phyloP scores from a whole-genome alignment of 768 basidiomycete species.

The Galerina sulciceps region DNA sequence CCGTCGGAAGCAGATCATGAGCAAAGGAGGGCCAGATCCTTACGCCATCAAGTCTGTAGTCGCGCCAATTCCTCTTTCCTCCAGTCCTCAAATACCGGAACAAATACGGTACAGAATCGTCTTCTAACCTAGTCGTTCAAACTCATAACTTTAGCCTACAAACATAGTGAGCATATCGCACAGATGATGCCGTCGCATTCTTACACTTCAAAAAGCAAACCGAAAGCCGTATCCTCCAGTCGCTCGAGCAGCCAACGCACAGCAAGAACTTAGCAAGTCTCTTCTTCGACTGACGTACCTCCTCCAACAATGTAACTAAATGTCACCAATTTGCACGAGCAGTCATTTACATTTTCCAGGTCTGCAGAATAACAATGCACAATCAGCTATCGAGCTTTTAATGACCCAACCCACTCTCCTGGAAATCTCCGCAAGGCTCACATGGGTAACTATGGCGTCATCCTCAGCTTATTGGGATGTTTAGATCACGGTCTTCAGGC shows the following conservation, averaged over 20 bases:
- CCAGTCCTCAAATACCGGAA: constrained; percentile 30
- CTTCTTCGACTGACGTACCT: constrained; percentile 80
- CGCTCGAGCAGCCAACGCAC: constrained; percentile 77
- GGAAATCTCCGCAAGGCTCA: constrained; percentile 88
- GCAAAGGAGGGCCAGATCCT: constrained; percentile 75
- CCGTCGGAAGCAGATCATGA: constrained; percentile 74
- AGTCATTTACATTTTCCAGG: constrained; percentile 41
- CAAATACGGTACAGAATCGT: constrained; percentile 48
- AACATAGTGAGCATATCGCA: constrained; percentile 11
- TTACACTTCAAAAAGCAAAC: constrained; percentile 40
- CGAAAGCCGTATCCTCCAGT: constrained; percentile 63
- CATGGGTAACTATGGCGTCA: constrained; percentile 89
- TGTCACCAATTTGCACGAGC: background rate
- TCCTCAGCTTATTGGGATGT: constrained; percentile 91
- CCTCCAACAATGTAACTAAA: constrained; percentile 68
- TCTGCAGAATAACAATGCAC: constrained; percentile 64
- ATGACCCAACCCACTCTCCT: constrained; percentile 79
- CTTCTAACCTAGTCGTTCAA: background rate
- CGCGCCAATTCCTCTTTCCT: constrained; percentile 21
- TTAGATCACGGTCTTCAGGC: constrained; percentile 83
- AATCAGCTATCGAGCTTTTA: constrained; percentile 84
- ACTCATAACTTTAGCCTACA: constrained; percentile 11
- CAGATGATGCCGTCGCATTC: background rate
- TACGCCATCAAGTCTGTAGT: constrained; percentile 52
- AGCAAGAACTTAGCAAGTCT: constrained; percentile 79